Base-by-base conservation (phyloP, 2,329 filamentous ascomycete genomes). In the Huntiella abstrusa region DNA sequence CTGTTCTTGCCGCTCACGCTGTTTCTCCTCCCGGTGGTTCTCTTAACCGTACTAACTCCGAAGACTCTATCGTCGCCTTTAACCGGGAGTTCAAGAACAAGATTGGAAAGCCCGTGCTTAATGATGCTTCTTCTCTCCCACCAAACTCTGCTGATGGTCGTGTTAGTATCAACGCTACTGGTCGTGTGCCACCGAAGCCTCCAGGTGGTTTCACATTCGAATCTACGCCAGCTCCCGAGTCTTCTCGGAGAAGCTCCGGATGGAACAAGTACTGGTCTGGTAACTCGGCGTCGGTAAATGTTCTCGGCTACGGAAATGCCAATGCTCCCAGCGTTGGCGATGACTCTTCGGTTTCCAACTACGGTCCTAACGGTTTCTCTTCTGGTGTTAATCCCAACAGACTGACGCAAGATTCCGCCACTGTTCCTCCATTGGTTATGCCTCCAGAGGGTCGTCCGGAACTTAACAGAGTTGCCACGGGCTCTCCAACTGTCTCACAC, bases 191-290 rank as follows among this genome's bases (percentile, higher is more conserved):
- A 12, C 48, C 48, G 10, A 35, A 37, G 4, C 48, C 44, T 13
- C 48, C 48, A 4, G 48, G 48, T 5, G 39, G 43, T 22, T 41
- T 41, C 28, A 11, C 35, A 28, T 36, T 45, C 17, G 46, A 46
- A 13, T 36, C 43, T 5, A 43, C 42, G 4, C 45, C 43, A 2
- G 12, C 34, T 4, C 40, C 40, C 5, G 60, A 47, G 56, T 58
- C 51, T 58, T 55, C 51, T 58, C 68, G 75, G 47, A 68, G 74
- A 55, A 83, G 77, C 54, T 83, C 79, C 3, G 79, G 79, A 41
- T 85, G 80, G 80, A 83, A 83, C 59, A 66, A 74, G 45, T 85
- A 84, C 60, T 85, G 81, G 72, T 82, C 79, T 11, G 79, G 78
- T 43, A 80, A 80, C 45, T 81, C 78, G 53, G 46, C 36, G n/a